Evolutionary conservation across 179 eudicot species (phyloP).

Genomic region (Beta lomatogona): DNA sequence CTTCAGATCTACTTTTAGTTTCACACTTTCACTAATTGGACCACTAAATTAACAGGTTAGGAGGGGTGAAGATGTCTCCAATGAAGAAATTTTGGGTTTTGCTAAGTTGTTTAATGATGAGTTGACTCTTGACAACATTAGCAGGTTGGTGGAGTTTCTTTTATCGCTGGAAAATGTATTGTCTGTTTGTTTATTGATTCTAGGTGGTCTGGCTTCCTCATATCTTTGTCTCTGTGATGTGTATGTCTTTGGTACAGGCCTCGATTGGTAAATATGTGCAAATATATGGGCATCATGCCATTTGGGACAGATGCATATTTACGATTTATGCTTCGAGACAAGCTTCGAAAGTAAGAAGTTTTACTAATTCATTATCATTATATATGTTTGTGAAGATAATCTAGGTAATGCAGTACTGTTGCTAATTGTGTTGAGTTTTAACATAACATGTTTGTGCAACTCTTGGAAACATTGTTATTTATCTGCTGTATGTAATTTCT

Average conservation of each 20-base stretch:
- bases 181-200: background rate
- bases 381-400: background rate
- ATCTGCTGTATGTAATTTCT: background rate
- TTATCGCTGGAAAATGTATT: background rate
- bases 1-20: background rate
- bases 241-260: conserved; percentile 49
- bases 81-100: conserved; percentile 79
- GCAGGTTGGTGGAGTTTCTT: conserved; percentile 54
- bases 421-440: background rate
- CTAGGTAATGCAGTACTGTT: background rate
- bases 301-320: conserved; percentile 86
- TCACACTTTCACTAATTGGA: conserved; percentile 16
- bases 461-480: background rate
- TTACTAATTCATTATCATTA: background rate
- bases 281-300: conserved; percentile 88
- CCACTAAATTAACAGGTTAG: conserved; percentile 58
- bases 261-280: conserved; percentile 93
- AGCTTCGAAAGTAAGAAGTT: conserved; percentile 61
- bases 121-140: conserved; percentile 86
- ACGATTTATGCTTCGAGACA: conserved; percentile 88
- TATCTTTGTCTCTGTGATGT: background rate
- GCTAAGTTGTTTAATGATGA: conserved; percentile 96
- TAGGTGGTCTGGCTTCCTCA: background rate
- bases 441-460: background rate
- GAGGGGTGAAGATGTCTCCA: conserved; percentile 75